A percentile compares a stretch with the other conserved stretches of the same genome.
Evolutionary conservation across 148 eudicot species (phyloP).

Genomic region (Pharnaceum exiguum): DNA sequence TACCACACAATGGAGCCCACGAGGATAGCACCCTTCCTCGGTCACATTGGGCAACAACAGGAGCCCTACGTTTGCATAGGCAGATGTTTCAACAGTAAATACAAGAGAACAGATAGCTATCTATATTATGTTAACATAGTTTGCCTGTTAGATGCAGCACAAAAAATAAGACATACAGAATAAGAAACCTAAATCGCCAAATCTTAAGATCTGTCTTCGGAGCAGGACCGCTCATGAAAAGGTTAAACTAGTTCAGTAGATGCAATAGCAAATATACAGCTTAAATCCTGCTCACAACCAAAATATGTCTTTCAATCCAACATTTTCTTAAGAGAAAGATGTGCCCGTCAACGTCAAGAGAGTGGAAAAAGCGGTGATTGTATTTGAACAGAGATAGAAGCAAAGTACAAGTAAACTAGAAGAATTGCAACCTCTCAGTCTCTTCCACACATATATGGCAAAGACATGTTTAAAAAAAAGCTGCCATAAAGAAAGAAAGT

Average conservation of each 20-base stretch:
- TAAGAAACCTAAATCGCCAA: neutral
- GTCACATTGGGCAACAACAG: slow-evolving; percentile 94
- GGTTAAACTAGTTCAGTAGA: too few species aligned
- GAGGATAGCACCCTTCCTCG: slow-evolving; percentile 82
- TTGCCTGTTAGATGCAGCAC: slow-evolving; percentile 2
- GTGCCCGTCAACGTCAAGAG: too few species aligned
- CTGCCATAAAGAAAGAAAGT: too few species aligned
- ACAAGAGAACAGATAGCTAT: neutral
- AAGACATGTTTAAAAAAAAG: neutral
- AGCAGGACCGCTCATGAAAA: too few species aligned
- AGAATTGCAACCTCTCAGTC: too few species aligned
- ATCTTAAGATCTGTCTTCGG: neutral
- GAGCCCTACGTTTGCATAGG: slow-evolving; percentile 58
- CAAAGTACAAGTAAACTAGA: too few species aligned
- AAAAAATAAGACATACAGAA: neutral
- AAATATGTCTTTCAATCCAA: too few species aligned
- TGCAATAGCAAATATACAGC: too few species aligned
- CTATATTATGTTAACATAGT: neutral
- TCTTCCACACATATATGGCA: neutral
- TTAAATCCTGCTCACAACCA: too few species aligned
- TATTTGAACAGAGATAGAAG: too few species aligned
- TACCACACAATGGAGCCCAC: slow-evolving; percentile 79
- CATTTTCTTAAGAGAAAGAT: too few species aligned
- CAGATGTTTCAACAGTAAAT: neutral
- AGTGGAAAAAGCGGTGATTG: too few species aligned